Base-by-base conservation (phyloP, 352 stramenopile genomes). In the Phytophthora palmivora region DNA sequence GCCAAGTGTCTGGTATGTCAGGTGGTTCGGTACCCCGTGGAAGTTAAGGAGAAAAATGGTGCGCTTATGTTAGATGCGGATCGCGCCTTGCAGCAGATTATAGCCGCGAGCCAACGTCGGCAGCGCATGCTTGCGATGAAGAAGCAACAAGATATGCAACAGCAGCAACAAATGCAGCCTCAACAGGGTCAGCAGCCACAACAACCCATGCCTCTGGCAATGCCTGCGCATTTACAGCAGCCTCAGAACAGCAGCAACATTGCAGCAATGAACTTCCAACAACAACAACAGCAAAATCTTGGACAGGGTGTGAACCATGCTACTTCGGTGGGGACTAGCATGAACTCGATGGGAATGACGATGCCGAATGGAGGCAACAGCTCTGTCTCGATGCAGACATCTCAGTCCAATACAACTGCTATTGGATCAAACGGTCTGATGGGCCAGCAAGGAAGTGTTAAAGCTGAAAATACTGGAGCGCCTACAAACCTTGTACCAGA, bases 1-100 rank as follows among this genome's bases (percentile, higher is more conserved):
- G 67, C 89, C n/a, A 91, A 97, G 50, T 99, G 97, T 79, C 84
- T 97, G 6, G 97, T 99, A 3, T 99, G 98, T 69, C 94, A 97
- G 28, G 94, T 98, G 15, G 95, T 99, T 16, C 82, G 96, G n/a
- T 98, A 98, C 70, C 96, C 97, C 3, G 98, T 99, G 28, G 95
- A 99, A 78, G 87, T 93, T 46, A 97, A 97, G 56, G 89, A 97
- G 67, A 94, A 94, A 60, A 91, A 89, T 62, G 89, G 87, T 3
- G 68, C 73, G n/a, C 50, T 96, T 18, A 94, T 96, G 72, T 75
- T 94, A 22, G 85, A 94, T 66, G 82, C 84, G 6, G 81, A 91
- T 42, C 73, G 84, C 32, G 84, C 87, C 2, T 55, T 94, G 22
- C 81, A 89, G 39, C 86, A 95, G 48, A 93, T 95, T 64, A 83